These are phyloP conservation scores for Toxicodendron radicans DNA, from an alignment of 345 rosid genomes.

Conservation along the genomic window DNA sequence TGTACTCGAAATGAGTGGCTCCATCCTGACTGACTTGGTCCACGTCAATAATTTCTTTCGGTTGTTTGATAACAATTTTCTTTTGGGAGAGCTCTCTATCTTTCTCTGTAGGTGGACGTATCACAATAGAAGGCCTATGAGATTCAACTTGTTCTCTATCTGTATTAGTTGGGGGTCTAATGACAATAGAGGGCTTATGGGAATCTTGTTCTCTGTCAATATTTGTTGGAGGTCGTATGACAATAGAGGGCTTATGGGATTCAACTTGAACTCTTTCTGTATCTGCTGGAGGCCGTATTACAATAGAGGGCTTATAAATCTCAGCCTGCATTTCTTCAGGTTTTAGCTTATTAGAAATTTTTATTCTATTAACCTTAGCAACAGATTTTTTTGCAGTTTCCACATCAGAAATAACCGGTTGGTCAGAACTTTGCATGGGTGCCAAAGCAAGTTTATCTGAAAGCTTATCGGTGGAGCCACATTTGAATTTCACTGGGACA, in stretches of 20 bases:
- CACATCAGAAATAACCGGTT: conserved; percentile 41
- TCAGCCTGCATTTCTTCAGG: conserved; percentile 58
- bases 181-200: conserved; percentile 55
- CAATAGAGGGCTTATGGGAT: conserved; percentile 56
- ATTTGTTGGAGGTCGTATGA: conserved; percentile 55
- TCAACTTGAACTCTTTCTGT: conserved; percentile 61
- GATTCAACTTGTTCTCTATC: conserved; percentile 62
- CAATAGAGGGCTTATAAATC: conserved; percentile 67
- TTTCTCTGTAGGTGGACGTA: conserved; percentile 71
- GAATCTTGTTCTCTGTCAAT: conserved; percentile 55
- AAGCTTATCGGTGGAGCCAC: conserved; percentile 51
- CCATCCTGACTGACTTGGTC: conserved; percentile 76
- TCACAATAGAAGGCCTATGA: conserved; percentile 73
- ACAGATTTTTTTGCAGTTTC: conserved; percentile 53
- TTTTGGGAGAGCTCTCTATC: conserved; percentile 71
- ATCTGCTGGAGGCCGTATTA: conserved; percentile 76
- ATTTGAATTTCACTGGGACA: conserved; percentile 73
- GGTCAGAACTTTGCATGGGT: conserved; percentile 54
- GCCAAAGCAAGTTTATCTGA: conserved; percentile 52
- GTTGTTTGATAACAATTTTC: conserved; percentile 72
- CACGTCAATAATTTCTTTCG: conserved; percentile 69
- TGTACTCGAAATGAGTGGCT: conserved; percentile 56
- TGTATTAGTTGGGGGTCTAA: conserved; percentile 55
- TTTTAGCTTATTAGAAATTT: conserved; percentile 68
- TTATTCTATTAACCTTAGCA: conserved; percentile 64